Evolutionary conservation across 345 rosid genomes (phyloP).

Genomic region (Chamaenerion angustifolium): DNA sequence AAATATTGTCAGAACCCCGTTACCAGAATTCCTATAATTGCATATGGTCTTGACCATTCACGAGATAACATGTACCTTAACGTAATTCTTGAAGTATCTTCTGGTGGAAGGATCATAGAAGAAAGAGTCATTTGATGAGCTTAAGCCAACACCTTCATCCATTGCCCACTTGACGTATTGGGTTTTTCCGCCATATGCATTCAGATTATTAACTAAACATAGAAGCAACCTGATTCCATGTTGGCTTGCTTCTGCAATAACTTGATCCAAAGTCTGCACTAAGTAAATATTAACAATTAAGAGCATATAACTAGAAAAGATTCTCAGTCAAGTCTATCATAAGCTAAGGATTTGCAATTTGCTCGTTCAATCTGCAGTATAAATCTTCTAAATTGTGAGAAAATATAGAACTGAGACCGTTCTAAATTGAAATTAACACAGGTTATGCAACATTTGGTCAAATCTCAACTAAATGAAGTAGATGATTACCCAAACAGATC

Average conservation of each 20-base stretch:
- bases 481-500: not conserved
- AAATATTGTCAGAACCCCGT: not conserved
- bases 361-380: too few species aligned
- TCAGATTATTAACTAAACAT: constrained; percentile 74
- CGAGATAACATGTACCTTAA: constrained; percentile 23
- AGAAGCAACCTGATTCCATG: constrained; percentile 68
- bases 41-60: too few species aligned
- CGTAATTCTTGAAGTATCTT: constrained; percentile 64
- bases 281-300: constrained; percentile 3
- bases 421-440: too few species aligned
- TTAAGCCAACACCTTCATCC: constrained; percentile 87
- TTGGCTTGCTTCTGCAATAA: constrained; percentile 68
- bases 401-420: too few species aligned
- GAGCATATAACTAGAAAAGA: not conserved
- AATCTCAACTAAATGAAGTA: too few species aligned
- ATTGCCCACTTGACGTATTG: constrained; percentile 96
- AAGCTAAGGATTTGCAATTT: too few species aligned
- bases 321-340: too few species aligned
- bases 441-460: too few species aligned
- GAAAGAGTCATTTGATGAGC: constrained; percentile 93
- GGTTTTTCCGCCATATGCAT: constrained; percentile 83
- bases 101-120: constrained; percentile 89
- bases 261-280: constrained; percentile 84
- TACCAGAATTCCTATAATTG: not conserved
- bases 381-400: too few species aligned